Base-by-base conservation (phyloP, 306 rosid species). In the Luffa aegyptiaca region DNA sequence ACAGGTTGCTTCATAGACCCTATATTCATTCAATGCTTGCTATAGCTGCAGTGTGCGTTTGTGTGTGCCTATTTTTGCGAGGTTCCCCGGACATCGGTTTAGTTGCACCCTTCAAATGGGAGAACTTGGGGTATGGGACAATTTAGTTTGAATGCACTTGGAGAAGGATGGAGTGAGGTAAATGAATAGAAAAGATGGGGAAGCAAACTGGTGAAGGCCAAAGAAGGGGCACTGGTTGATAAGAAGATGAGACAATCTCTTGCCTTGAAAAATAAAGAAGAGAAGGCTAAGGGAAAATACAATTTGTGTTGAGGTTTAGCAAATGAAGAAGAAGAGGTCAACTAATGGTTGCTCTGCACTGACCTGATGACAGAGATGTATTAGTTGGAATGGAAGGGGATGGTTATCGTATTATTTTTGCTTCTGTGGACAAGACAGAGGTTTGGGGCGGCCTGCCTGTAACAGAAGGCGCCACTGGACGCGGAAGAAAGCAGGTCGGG, bases 41-140 rank as follows among this genome's bases (percentile, higher is more conserved):
- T 41, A 85, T 94, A 81, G 96, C 94, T 56, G 98, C 98, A 9
- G 98, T 94, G 35, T 94, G 97, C 68, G 97, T 90, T 3, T 94
- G 97, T 76, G 98, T 94, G n/a, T 92, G 96, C 84, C 75, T 94
- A 77, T 89, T 94, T 85, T 87, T 89, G 79, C 91, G 96, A 36
- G 94, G 97, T 33, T 80, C 84, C 70, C 96, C 98, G 2, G 88
- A 46, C 36, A 90, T 90, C 36, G 97, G 97, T 80, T 87, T 86
- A 18, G 93, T 84, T 76, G 85, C 88, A 26, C 97, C 93, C 77
- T 92, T 92, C 90, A 90, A 87, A 84, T 94, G 97, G 97, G 97
- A 94, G 83, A 88, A 85, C 75, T 84, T 94, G 88, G 80, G 71
- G 56, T 94, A 36, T 44, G 98, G 96, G 84, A 85, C 98, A 53